Conservation (phyloP, 441 rosid species). For the Geranium incanum region DNA sequence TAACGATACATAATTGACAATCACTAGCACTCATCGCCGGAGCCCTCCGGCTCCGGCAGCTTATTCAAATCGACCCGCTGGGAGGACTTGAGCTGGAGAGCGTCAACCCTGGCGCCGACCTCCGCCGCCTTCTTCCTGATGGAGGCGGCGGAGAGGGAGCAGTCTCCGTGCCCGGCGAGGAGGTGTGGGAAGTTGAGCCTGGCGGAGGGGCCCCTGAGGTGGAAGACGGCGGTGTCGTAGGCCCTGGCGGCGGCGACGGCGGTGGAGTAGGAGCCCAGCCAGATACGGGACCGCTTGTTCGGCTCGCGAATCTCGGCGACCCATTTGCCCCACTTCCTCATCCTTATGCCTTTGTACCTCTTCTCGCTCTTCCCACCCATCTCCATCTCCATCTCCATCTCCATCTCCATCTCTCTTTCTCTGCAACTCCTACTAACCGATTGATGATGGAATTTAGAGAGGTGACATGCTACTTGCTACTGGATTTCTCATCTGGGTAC, state of each 20-base stretch:
- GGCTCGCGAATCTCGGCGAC: constrained; percentile 90
- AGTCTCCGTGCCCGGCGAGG: constrained; percentile 34
- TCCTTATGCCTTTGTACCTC: constrained; percentile 73
- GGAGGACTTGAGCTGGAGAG: constrained; percentile 44
- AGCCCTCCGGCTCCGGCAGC: too few relatives aligned
- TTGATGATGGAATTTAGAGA: too few relatives aligned
- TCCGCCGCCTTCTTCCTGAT: constrained; percentile 73
- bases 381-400: constrained; percentile 17
- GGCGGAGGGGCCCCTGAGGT: constrained; percentile 73
- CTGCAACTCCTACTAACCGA: too few relatives aligned
- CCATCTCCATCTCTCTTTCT: too few relatives aligned
- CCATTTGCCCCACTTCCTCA: constrained; percentile 95
- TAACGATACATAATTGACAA: too few relatives aligned
- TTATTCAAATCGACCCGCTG: too few relatives aligned
- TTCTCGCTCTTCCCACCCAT: constrained; percentile 41
- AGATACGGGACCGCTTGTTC: constrained; percentile 67
- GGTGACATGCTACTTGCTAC: too few relatives aligned
- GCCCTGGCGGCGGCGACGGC: constrained; percentile 81
- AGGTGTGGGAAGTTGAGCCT: constrained; percentile 77
- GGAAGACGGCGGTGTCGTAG: constrained; percentile 75
- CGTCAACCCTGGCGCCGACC: constrained; percentile 74
- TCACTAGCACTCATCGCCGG: too few relatives aligned
- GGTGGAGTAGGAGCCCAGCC: constrained; percentile 82
- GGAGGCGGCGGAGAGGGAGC: constrained; percentile 59
- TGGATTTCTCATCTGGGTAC: too few relatives aligned